These are phyloP conservation scores for Microdochium bolleyi DNA, from an alignment of 2,329 filamentous ascomycete species.

Conservation along the genomic window DNA sequence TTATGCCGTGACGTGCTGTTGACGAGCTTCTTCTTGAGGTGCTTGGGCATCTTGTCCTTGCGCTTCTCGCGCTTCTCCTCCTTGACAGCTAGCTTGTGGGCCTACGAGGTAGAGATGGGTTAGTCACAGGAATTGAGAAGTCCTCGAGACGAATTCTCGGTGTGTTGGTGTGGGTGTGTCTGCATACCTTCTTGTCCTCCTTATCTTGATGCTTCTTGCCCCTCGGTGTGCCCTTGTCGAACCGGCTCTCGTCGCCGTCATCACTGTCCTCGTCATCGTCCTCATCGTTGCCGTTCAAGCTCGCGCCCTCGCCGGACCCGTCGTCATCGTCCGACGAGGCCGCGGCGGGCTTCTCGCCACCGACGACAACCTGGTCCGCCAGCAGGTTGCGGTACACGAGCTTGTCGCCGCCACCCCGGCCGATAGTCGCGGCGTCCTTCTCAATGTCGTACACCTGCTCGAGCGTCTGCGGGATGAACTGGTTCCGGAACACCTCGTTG, in stretches of 20 bases:
- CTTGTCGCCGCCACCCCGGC: conserved; percentile 64
- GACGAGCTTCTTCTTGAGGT: conserved; percentile 85
- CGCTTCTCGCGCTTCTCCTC: conserved; percentile 92
- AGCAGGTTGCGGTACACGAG: conserved; percentile 81
- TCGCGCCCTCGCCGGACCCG: conserved; percentile 40
- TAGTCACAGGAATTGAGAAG: background rate
- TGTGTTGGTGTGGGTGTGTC: background rate
- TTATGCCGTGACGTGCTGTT: conserved; percentile 54
- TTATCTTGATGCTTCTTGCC: conserved; percentile 88
- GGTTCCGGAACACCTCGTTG: conserved; percentile 87
- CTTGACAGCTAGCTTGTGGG: conserved; percentile 84
- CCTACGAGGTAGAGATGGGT: conserved; percentile 16
- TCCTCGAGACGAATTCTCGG: background rate
- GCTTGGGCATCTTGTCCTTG: conserved; percentile 93
- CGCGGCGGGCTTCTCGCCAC: conserved; percentile 16
- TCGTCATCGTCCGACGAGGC: conserved; percentile 26
- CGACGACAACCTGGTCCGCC: conserved; percentile 53
- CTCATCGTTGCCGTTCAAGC: conserved; percentile 32
- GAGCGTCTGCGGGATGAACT: conserved; percentile 93
- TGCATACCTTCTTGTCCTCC: conserved; percentile 67
- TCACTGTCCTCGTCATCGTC: conserved; percentile 20
- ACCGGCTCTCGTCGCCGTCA: conserved; percentile 41
- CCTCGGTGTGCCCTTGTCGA: conserved; percentile 61
- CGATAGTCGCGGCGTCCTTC: conserved; percentile 74
- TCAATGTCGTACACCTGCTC: conserved; percentile 97